A percentile compares a stretch with the other conserved stretches of the same genome.
Conservation (phyloP, 139 green algal species). For the Chlorella vulgaris region DNA sequence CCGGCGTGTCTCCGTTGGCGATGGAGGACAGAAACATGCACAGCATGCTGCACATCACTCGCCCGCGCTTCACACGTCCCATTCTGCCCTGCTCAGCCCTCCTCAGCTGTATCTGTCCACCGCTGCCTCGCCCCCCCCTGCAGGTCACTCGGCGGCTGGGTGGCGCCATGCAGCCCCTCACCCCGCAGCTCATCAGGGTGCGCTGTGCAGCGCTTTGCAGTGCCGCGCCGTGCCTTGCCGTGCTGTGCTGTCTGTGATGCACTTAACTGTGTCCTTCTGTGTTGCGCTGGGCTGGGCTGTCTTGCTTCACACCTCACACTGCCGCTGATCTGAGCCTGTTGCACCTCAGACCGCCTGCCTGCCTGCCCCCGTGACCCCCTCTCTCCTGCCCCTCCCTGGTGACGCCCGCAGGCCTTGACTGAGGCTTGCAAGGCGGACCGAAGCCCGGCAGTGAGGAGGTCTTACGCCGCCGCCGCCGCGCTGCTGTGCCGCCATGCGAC, state of each 20-base stretch:
- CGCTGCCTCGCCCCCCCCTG: too few species aligned
- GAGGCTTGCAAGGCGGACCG: slow-evolving; percentile 53
- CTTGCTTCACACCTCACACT: background rate
- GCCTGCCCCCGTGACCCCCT: background rate
- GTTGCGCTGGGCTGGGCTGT: too few species aligned
- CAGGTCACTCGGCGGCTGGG: slow-evolving; percentile 50
- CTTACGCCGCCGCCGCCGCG: slow-evolving; percentile 73
- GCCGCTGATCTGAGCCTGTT: background rate
- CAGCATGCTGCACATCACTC: too few species aligned
- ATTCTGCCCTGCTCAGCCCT: too few species aligned
- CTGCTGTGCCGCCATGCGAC: slow-evolving; percentile 57
- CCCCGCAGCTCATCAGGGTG: slow-evolving; percentile 47
- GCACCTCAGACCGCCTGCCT: background rate
- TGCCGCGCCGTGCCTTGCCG: background rate
- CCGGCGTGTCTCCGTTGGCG: too few species aligned
- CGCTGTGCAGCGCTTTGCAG: background rate
- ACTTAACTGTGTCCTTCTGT: too few species aligned
- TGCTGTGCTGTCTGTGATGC: background rate
- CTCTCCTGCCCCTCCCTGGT: background rate
- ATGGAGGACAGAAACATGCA: too few species aligned
- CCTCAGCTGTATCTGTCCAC: too few species aligned
- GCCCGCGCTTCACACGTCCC: too few species aligned
- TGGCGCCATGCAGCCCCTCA: slow-evolving; percentile 36
- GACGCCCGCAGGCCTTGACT: slow-evolving; percentile 40
- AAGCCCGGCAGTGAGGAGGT: slow-evolving; percentile 65